Base-by-base conservation (phyloP, 441 rosid genomes). In the Pelargonium fulgidum region DNA sequence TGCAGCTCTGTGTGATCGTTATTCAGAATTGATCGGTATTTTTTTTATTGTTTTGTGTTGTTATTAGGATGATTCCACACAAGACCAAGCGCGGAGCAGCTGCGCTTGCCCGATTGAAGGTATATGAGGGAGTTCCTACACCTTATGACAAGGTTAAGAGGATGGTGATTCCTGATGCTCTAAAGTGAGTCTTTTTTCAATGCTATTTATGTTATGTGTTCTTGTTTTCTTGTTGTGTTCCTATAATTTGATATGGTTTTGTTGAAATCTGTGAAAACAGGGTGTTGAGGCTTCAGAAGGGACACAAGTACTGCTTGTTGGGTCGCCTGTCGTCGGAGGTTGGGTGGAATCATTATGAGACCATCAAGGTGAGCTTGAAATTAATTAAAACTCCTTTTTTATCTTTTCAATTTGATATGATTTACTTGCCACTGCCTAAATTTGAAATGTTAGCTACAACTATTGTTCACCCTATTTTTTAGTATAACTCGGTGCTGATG, bases 311-410 rank as follows among this genome's bases (percentile, higher is more conserved):
- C 77, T 83, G 92, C 75, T 72, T 87, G 41, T 72, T 92, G 81
- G 96, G 95, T 4, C 70, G 72, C 3, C 84, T 90, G 4, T 90
- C 98, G 22, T 85, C 91, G n/a, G 85, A 89, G 82, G 92, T 89
- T n/a, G 91, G 95, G 63, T 92, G 96, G 97, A 89, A 92, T 82
- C 83, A 88, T 68, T 86, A 87, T 64, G 96, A 89, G 58, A 89
- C 87, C 75, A 88, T 92, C 81, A 89, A 79, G 85, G 97, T 89
- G 58, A 70, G 76, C 76, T 24, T 65, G 41, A 14, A 11, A 44
- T 44, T 0, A 42, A 42, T 7, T 42, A 1, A 4, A 4, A 44
- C 47, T 44, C 1, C 0, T 7, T 5, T 7, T 2, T 29, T 3
- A 29, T 29, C 36, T 29, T 2, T 29, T 29, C 36, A 3, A 0